Conservation (phyloP, 2,329 filamentous ascomycete species). For the Curvularia hawaiiensis region DNA sequence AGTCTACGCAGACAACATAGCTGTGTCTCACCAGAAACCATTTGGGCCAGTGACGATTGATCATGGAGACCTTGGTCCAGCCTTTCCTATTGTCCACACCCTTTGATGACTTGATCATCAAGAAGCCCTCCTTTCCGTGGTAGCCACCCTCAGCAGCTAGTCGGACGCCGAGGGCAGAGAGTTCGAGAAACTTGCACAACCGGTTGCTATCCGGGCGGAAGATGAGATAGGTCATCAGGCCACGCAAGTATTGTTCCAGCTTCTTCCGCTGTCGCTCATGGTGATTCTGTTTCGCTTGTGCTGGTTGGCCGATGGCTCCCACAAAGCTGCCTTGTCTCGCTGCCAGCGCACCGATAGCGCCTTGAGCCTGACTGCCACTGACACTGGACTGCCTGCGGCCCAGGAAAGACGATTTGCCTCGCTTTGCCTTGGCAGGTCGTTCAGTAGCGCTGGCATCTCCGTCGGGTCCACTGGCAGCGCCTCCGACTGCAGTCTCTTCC, state of each 20-base stretch:
- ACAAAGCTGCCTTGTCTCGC: constrained; percentile 48
- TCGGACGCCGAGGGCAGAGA: constrained; percentile 91
- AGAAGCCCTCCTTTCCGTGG: constrained; percentile 94
- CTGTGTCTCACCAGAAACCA: constrained; percentile 99
- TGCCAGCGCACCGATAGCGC: constrained; percentile 29
- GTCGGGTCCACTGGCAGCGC: constrained; percentile 61
- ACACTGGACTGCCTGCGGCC: constrained; percentile 65
- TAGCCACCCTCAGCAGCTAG: constrained; percentile 95
- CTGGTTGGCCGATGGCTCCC: constrained; percentile 42
- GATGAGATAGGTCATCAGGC: constrained; percentile 95
- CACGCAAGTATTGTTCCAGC: constrained; percentile 86
- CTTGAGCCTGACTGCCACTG: constrained; percentile 35
- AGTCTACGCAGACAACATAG: constrained; percentile 98
- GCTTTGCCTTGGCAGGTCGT: constrained; percentile 58
- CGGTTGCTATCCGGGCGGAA: constrained; percentile 96
- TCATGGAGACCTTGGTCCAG: constrained; percentile 77
- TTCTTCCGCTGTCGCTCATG: constrained; percentile 81
- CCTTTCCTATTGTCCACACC: constrained; percentile 85
- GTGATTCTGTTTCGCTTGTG: constrained; percentile 62
- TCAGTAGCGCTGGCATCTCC: constrained; percentile 74
- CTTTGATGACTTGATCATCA: constrained; percentile 90
- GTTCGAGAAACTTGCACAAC: constrained; percentile 91
- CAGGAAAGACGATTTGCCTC: constrained; percentile 62
- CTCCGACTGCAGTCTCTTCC: constrained; percentile 58
- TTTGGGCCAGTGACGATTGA: constrained; percentile 84